Percentiles rank a stretch among this genome's conserved stretches.
Evolutionary conservation across 129 eudicot species (phyloP).

Genomic region (Logfia minima): DNA sequence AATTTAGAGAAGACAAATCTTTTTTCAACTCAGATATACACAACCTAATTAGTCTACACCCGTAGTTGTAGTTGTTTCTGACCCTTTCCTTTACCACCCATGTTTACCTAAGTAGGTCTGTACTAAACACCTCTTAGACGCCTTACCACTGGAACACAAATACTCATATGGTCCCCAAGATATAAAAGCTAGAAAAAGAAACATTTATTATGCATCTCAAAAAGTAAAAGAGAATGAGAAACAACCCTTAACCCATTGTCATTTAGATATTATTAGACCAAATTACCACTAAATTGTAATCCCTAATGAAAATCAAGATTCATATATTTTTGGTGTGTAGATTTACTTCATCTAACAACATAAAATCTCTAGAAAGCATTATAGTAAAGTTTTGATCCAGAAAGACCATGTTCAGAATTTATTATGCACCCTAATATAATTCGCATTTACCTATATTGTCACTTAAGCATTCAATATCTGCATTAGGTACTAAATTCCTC

Average conservation of each 20-base stretch:
- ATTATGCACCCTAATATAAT: not conserved
- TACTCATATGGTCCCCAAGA: not conserved
- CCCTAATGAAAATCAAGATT: not conserved
- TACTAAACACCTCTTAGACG: too few relatives aligned
- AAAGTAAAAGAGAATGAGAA: not conserved
- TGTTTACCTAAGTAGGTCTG: too few relatives aligned
- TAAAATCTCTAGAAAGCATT: not conserved
- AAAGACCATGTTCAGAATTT: not conserved
- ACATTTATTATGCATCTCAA: not conserved
- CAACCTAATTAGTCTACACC: too few relatives aligned
- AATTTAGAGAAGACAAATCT: too few relatives aligned
- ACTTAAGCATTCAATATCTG: slow-evolving; percentile 9
- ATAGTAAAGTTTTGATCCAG: not conserved
- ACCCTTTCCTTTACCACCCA: too few relatives aligned
- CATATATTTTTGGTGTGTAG: not conserved
- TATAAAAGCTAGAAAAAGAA: not conserved
- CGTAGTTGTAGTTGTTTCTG: too few relatives aligned
- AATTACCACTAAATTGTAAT: not conserved
- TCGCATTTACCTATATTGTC: not conserved
- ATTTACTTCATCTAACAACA: not conserved
- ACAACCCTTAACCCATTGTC: not conserved
- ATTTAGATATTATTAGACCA: not conserved
- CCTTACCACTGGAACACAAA: too few relatives aligned
- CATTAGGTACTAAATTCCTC: slow-evolving; percentile 12
- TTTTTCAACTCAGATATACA: too few relatives aligned